Conservation (phyloP, 805 yeast species). For the Metschnikowia santaceciliae region DNA sequence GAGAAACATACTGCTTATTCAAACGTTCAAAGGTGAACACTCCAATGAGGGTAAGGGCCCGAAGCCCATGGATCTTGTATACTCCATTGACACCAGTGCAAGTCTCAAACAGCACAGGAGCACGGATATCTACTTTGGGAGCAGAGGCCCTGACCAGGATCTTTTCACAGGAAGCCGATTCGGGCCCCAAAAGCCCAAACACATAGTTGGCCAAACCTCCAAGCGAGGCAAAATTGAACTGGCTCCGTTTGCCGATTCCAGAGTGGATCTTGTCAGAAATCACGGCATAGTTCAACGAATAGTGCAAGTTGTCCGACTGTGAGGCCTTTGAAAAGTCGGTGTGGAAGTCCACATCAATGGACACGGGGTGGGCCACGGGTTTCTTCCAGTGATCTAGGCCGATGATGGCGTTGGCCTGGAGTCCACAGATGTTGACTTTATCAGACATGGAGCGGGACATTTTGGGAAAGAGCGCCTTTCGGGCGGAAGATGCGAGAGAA, state of each 20-base stretch:
- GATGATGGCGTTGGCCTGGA: conserved; percentile 58
- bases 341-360: conserved; percentile 52
- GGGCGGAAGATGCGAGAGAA: conserved; percentile 7
- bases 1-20: conserved; percentile 65
- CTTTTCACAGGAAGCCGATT: conserved; percentile 44
- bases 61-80: conserved; percentile 46
- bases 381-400: conserved; percentile 77
- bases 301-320: conserved; percentile 71
- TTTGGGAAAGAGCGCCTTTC: conserved; percentile 11
- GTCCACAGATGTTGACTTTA: conserved; percentile 48
- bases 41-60: conserved; percentile 78
- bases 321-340: conserved; percentile 76
- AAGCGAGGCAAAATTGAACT: conserved; percentile 39
- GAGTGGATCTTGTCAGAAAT: conserved; percentile 62
- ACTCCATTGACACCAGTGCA: conserved; percentile 17
- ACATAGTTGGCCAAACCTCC: conserved; percentile 48
- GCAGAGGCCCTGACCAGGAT: conserved; percentile 41
- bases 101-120: conserved; percentile 23
- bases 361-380: conserved; percentile 61
- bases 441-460: conserved; percentile 23
- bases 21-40: conserved; percentile 88
- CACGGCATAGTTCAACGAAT: conserved; percentile 86
- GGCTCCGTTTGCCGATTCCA: conserved; percentile 42
- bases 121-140: conserved; percentile 56
- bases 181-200: conserved; percentile 38